A percentile compares a stretch with the other conserved stretches of the same genome.
Evolutionary conservation across 768 basidiomycete genomes (phyloP).

Genomic region (Botryobasidium botryosum): DNA sequence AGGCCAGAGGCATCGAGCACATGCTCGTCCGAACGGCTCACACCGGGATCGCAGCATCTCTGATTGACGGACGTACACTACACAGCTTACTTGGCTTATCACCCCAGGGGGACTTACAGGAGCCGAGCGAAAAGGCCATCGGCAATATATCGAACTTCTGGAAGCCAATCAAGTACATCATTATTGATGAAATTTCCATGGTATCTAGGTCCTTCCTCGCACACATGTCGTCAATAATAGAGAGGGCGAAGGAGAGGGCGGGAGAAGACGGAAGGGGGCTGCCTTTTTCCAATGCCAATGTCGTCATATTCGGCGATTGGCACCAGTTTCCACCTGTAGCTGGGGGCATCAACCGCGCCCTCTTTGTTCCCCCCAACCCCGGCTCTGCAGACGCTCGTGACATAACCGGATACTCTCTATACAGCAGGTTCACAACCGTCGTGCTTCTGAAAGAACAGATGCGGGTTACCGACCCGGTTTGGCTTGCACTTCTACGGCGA

Average conservation of each 20-base stretch:
- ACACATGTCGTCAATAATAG: constrained; percentile 15
- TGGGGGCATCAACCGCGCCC: not conserved
- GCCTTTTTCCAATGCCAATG: not conserved
- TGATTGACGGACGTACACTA: constrained; percentile 21
- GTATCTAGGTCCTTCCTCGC: constrained; percentile 11
- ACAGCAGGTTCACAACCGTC: not conserved
- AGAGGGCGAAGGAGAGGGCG: not conserved
- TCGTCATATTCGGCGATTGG: constrained; percentile 2
- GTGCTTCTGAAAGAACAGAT: constrained; percentile 6
- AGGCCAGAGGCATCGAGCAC: not conserved
- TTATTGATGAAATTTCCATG: constrained; percentile 31
- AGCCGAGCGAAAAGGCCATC: not conserved
- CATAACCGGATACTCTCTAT: not conserved
- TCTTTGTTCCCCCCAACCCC: not conserved
- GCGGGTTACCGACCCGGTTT: not conserved
- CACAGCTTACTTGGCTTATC: not conserved
- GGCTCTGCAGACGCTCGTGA: not conserved
- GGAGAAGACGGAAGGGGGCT: not conserved
- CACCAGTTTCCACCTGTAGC: constrained; percentile 3
- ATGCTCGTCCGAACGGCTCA: constrained; percentile 23
- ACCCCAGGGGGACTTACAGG: not conserved
- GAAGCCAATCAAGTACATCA: constrained; percentile 12
- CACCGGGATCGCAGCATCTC: constrained; percentile 26
- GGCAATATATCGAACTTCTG: not conserved
- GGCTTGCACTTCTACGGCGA: not conserved